Evolutionary conservation across 345 rosid species (phyloP), one percentile per base, ranked within the genome.

Genomic region (Brassica carinata): DNA sequence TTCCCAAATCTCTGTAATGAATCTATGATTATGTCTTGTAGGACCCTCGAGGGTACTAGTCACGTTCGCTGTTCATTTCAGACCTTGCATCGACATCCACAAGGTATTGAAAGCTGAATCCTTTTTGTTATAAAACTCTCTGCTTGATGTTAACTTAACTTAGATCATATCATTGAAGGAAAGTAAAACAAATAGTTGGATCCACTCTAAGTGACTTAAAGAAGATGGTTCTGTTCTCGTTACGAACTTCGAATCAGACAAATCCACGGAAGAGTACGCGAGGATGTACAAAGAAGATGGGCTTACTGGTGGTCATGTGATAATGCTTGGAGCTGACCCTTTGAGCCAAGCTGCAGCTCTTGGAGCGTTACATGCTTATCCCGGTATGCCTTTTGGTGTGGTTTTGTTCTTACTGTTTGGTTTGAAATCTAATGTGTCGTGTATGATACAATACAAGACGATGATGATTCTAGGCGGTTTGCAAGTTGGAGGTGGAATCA

Each of bases 401-500:
- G 33, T 36, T 71, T 65, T 11, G 7, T 3, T 70, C 7, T 0
- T 64, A 34, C 18, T 1, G 8, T 15, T n/a, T 15, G 29, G 51
- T 75, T 69, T 29, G 55, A 70, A 69, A n/a, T n/a, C n/a, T n/a
- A n/a, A n/a, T n/a, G n/a, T n/a, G n/a, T n/a, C n/a, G n/a, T n/a
- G n/a, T n/a, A n/a, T n/a, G n/a, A n/a, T n/a, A n/a, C n/a, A 81
- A 81, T 81, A 76, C 80, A 76, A 81, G 80, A 81, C 14, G 78
- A 72, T 83, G 83, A 82, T 33, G 36, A 86, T 80, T 90, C 76
- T 90, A 92, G 99, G 97, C 29, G 93, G 97, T 73, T 81, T 96
- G 86, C 99, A 96, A 86, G 87, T 93, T 82, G 99, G 98, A 86
- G 98, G 97, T 73, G 99, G 97, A 71, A 93, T 96, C 80, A 89